Evolutionary conservation across 192 early-diverging fungal species (phyloP).

Genomic region (Rhizoclosmatium sp.): DNA sequence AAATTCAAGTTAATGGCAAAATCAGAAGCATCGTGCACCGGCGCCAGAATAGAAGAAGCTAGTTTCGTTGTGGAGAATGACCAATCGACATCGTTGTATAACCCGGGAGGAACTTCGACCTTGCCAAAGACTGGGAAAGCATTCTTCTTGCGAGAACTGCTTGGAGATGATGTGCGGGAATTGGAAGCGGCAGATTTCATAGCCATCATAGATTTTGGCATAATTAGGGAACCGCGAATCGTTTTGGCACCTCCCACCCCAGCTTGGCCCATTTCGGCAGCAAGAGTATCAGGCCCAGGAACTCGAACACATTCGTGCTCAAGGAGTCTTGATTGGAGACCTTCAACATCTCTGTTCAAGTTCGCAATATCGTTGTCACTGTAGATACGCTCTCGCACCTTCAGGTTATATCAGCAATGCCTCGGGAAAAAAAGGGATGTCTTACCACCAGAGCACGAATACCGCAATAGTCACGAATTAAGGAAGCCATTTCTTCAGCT

Average conservation of each 20-base stretch:
- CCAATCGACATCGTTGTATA: constrained; percentile 32
- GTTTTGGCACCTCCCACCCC: constrained; percentile 31
- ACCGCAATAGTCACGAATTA: constrained; percentile 58
- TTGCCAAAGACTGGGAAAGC: constrained; percentile 27
- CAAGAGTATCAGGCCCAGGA: constrained; percentile 51
- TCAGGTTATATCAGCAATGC: not conserved
- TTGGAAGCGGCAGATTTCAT: not conserved
- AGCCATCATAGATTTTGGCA: constrained; percentile 11
- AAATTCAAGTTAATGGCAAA: constrained; percentile 43
- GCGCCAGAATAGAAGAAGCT: constrained; percentile 41
- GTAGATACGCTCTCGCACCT: constrained; percentile 37
- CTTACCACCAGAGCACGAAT: constrained; percentile 33
- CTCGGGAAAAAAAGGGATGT: not conserved
- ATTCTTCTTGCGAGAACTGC: not conserved
- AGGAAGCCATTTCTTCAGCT: constrained; percentile 54
- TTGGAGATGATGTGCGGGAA: not conserved
- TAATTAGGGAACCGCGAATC: constrained; percentile 22
- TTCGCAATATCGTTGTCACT: constrained; percentile 40
- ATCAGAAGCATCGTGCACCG: constrained; percentile 35
- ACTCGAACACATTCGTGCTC: constrained; percentile 45
- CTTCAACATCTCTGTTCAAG: constrained; percentile 47
- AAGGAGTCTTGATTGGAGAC: constrained; percentile 35
- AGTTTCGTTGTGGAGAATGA: constrained; percentile 35
- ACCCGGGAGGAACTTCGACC: not conserved
- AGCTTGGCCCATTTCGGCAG: constrained; percentile 23